phyloP scores from a whole-genome alignment of 2,329 filamentous ascomycete species.

The Verticillium albo-atrum region DNA sequence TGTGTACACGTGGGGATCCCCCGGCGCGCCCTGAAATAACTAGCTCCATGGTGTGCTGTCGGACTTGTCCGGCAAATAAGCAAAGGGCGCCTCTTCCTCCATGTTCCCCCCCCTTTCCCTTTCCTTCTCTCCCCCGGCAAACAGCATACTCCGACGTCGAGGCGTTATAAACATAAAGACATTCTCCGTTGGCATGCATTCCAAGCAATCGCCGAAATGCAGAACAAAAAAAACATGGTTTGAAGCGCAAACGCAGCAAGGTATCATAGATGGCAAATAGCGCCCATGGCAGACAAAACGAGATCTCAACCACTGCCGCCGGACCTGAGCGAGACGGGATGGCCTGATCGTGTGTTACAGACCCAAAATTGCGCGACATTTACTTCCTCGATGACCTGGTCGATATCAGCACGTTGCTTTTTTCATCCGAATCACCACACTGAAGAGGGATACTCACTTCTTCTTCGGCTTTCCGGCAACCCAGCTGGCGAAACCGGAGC shows the following conservation, averaged over 20 bases:
- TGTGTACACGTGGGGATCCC: not conserved
- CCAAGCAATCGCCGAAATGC: not conserved
- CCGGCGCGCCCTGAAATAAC: too few species aligned
- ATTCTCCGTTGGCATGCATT: not conserved
- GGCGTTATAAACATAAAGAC: slow-evolving; percentile 8
- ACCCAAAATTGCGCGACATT: not conserved
- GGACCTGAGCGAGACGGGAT: not conserved
- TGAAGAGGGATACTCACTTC: slow-evolving; percentile 19
- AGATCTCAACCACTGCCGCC: not conserved
- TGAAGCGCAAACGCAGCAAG: slow-evolving; percentile 5
- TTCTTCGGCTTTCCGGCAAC: slow-evolving; percentile 26
- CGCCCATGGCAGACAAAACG: not conserved
- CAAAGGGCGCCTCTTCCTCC: not conserved
- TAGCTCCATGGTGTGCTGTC: slow-evolving; percentile 5
- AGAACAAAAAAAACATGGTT: not conserved
- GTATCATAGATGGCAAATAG: slow-evolving; percentile 19
- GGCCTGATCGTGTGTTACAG: not conserved
- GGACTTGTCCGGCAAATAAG: slow-evolving; percentile 1
- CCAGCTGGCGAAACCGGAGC: slow-evolving; percentile 26
- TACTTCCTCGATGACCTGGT: not conserved
- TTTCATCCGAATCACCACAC: not conserved
- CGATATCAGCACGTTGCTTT: not conserved
- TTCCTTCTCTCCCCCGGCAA: slow-evolving; percentile 4
- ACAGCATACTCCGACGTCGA: slow-evolving; percentile 13
- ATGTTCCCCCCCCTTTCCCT: not conserved